Evolutionary conservation across 1,284 basidiomycete genomes (phyloP), one percentile per base, ranked within the genome.

Genomic region (Heterobasidion irregulare): DNA sequence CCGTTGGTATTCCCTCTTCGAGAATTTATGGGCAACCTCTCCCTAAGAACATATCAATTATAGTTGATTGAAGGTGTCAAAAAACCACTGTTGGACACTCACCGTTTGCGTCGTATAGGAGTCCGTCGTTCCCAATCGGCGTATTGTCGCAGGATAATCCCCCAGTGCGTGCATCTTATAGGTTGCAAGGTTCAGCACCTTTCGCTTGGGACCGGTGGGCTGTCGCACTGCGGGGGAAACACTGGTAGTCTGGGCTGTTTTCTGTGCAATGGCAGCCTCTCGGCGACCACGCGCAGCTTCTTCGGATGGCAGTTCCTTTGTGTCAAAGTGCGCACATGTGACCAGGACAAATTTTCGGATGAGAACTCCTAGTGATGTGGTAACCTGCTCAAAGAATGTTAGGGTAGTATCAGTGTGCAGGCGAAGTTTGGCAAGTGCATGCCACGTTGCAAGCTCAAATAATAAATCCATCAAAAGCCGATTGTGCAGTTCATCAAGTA

Each of bases 401-500:
- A 69, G 50, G 1, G 65, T 64, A 1, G 49, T 41, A 2, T 62
- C 61, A 0, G 64, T 60, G 50, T 66, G 65, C n/a, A 67, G 9
- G 2, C 59, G 55, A 2, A 67, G 55, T 50, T 67, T 66, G 5
- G 66, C 64, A 4, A 58, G 43, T 2, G 60, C 58, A 50, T 67
- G 65, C 63, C 64, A 66, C 6, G 59, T 46, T 2, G 59, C 61
- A 3, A 63, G 38, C 1, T 33, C 34, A 43, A 60, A 64, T 0
- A 66, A 41, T 1, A 65, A 43, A 12, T 58, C 50, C 12, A 47
- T 52, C 8, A 68, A 53, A 1, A 57, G 41, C 2, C 52, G 33
- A 51, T 71, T 63, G 49, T 64, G 54, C 7, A 61, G 59, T 6
- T 60, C 60, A n/a, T 63, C 63, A 15, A 73, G 61, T 0, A 75